Evolutionary conservation across 345 rosid genomes (phyloP), one percentile per base, ranked within the genome.

Genomic region (Citropsis articulata): DNA sequence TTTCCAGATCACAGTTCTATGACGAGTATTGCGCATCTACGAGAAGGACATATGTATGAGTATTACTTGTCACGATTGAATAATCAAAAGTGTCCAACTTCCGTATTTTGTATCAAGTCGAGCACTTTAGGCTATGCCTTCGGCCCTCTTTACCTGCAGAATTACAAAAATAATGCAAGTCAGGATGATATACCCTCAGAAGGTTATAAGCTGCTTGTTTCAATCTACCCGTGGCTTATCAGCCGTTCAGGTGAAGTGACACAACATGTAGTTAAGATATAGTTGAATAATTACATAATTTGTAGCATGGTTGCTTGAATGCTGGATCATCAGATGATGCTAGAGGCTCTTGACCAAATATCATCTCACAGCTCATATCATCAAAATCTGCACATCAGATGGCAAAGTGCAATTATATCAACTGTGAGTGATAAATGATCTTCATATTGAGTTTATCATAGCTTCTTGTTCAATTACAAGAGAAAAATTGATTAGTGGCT

Each of bases 311-410:
- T 72, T 93, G 96, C 72, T 79, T 88, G 84, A 92, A 80, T 42
- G 90, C 97, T 18, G 99, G 96, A 82, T 95, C 99, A 77, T 92
- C 93, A 7, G 72, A 60, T 59, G 85, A 27, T 53, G 83, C 77
- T 36, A 94, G 94, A 69, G 98, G 98, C 6, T 93, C 95, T 81
- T 87, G 89, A 60, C 99, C 99, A 75, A 90, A 94, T 82, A 96
- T 87, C 95, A 94, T 94, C 85, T 94, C 87, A 30, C 99, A 96
- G 68, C 98, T 96, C 91, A 91, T 92, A 80, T 94, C 97, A 61
- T 94, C 91, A 88, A 96, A 96, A 89, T 96, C 98, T 96, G 88
- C 82, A 85, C 62, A 80, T 75, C 73, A 83, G 50, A 77, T 63
- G 71, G 55, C 16, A 57, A 40, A 67, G 9, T 70, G 45, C 31